Evolutionary conservation across 495 filamentous ascomycete species (phyloP), one percentile per base, ranked within the genome.

Genomic region (Xylaria curta): DNA sequence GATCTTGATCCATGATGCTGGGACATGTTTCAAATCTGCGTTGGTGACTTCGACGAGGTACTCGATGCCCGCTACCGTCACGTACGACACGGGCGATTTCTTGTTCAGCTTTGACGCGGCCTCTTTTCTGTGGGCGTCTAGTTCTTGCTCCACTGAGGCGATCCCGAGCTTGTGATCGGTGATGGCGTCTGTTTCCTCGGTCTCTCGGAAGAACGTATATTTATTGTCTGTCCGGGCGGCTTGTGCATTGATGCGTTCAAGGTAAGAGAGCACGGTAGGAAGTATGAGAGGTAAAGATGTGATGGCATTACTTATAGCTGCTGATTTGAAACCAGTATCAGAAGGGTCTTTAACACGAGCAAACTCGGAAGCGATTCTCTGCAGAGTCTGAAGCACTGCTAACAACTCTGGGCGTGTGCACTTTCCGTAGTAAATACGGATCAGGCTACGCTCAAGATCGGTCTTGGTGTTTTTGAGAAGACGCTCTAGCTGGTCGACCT

Each of bases 351-450:
- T 91, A 66, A 95, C 86, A 69, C 86, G 82, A 0, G 86, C 80
- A 77, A 92, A 97, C 71, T 93, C 91, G 68, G 86, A 88, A 1
- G 93, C 85, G 56, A 98, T 94, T 66, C 84, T 87, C 74, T 97
- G 93, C 76, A 98, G 81, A 0, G 92, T 92, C 80, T 97, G 95
- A 1, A 99, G 84, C 8, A 95, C 89, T 6, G 87, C 87, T 4
- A 99, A 86, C 24, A 99, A 89, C 80, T 98, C 97, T 5, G 95
- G 93, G 0, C 97, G 91, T 3, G 93, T 92, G 78, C 95, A 98
- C 84, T 94, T 96, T 19, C 93, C 92, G 78, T 99, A 99, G 82
- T 98, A 99, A 51, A 99, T 97, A 24, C 96, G 87, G 76, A 98
- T 96, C 51, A 99, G 82, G 60, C 91, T 94, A 74, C 94, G 93